phyloP scores from a whole-genome alignment of 805 yeast genomes.

The Candida methanosorbosa region DNA sequence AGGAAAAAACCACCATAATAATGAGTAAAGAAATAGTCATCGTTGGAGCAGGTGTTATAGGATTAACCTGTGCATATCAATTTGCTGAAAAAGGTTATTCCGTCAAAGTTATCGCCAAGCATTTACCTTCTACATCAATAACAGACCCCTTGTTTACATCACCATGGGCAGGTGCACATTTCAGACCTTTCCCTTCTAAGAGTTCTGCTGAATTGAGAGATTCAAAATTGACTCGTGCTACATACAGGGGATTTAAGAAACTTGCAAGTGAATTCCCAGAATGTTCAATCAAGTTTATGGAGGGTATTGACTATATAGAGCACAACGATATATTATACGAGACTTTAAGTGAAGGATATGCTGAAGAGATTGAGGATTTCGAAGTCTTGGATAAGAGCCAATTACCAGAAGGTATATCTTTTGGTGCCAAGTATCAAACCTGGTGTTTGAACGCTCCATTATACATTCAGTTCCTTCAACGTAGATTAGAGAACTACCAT shows the following conservation, averaged over 20 bases:
- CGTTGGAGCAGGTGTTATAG: slow-evolving; percentile 54
- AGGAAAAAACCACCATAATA: too few relatives aligned
- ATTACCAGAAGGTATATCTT: slow-evolving; percentile 30
- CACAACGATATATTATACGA: slow-evolving; percentile 30
- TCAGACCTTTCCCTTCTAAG: slow-evolving; percentile 54
- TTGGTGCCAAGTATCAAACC: slow-evolving; percentile 45
- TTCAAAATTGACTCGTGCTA: slow-evolving; percentile 36
- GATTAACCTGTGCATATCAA: slow-evolving; percentile 43
- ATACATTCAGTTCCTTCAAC: slow-evolving; percentile 39
- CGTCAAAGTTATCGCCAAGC: slow-evolving; percentile 37
- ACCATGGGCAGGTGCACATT: slow-evolving; percentile 78
- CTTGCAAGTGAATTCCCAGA: slow-evolving; percentile 36
- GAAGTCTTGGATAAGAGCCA: slow-evolving; percentile 13
- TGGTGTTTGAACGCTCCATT: slow-evolving; percentile 55
- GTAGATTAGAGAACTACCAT: slow-evolving; percentile 22
- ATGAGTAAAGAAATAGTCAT: slow-evolving; percentile 24
- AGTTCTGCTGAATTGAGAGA: slow-evolving; percentile 34
- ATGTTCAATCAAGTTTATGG: slow-evolving; percentile 40
- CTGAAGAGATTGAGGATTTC: slow-evolving; percentile 28
- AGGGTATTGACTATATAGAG: slow-evolving; percentile 52
- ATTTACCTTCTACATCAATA: slow-evolving; percentile 25
- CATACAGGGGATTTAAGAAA: slow-evolving; percentile 34
- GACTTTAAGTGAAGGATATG: slow-evolving; percentile 30
- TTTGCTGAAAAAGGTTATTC: slow-evolving; percentile 28
- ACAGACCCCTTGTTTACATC: slow-evolving; percentile 37